Base-by-base conservation (phyloP, 2,329 filamentous ascomycete genomes). In the Geosmithia morbida region DNA sequence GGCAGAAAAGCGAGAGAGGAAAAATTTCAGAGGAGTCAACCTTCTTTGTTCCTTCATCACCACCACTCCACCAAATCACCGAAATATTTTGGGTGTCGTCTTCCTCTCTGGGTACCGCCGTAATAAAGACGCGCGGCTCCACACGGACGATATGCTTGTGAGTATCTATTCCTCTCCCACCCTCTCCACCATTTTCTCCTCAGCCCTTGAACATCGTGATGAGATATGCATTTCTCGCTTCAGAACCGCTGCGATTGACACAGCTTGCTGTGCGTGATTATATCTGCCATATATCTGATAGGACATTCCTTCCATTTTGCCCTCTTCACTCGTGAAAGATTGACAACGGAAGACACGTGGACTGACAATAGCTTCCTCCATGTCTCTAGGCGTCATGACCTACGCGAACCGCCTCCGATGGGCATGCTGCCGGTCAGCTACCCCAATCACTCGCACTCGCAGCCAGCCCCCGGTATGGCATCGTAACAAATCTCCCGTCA, bases 221-320 rank as follows among this genome's bases (percentile, higher is more conserved):
- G 66, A 68, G 33, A 56, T 47, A 60, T 55, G 63, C 63, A 64
- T 60, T 26, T 55, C 50, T 65, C 63, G 64, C 64, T 66, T 68
- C 65, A 70, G 67, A 69, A 70, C 67, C 67, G 67, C 67, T 70
- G 67, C 67, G 67, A 66, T 67, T 68, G 65, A 70, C 63, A 60
- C 64, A 61, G 65, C 61, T 62, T 61, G 61, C 63, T 64, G 65
- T 63, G 64, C 42, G 52, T 68, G 67, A 69, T 66, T 59, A 62
- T 48, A 67, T 59, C 55, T 62, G 65, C 66, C 58, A 60, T 57
- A 56, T 18, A 43, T 49, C 26, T 47, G 17, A 26, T 37, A 37
- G 6, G 3, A 7, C 3, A 7, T 26, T 5, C 22, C 22, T 26
- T 26, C 13, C 11, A 26, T 30, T 47, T 46, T 40, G n/a, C 45